Base-by-base conservation (phyloP, 495 filamentous ascomycete species). In the Aspergillus bertholletiae region DNA sequence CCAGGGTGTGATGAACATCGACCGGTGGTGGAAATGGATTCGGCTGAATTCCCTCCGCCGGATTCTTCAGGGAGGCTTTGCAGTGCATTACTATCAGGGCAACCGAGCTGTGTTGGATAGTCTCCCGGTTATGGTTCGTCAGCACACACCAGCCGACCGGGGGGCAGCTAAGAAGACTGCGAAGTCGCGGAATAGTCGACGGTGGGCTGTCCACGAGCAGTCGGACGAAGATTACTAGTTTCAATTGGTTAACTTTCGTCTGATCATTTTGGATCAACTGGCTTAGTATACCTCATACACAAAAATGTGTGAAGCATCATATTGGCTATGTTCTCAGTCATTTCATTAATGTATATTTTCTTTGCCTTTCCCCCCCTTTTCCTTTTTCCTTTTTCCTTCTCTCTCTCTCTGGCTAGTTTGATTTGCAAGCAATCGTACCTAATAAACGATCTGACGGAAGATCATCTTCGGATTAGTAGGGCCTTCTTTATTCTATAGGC, bases 11-110 rank as follows among this genome's bases (percentile, higher is more conserved):
- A 84, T 96, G 78, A 80, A 80, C 54, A 91, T 97, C 51, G 89
- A 97, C 62, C 84, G 82, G 35, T 97, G 93, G 93, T 94, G 89
- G 80, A 92, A 96, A 60, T 80, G 93, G 58, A 79, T 88, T 58
- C 80, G 91, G 22, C 69, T 95, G 45, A 83, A 90, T 54, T 82
- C 84, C 39, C 75, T 97, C 30, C 85, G 88, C 64, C 76, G 86
- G n/a, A 67, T 93, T 9, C 71, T 97, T 37, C 86, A 88, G 55
- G 86, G 88, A 13, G 93, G 93, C 0, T 91, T 97, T 47, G 70
- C 85, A 20, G 80, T 79, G 34, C 93, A 97, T 70, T 96, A 91
- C 65, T 96, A 87, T 68, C 76, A 88, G 70, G 79, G 84, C 34
- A 97, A 97, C 56, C 83, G 85, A 43, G 82, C 87, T 6, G 86